Conservation (phyloP, 2,329 filamentous ascomycete species). For the Fonsecaea multimorphosa region DNA sequence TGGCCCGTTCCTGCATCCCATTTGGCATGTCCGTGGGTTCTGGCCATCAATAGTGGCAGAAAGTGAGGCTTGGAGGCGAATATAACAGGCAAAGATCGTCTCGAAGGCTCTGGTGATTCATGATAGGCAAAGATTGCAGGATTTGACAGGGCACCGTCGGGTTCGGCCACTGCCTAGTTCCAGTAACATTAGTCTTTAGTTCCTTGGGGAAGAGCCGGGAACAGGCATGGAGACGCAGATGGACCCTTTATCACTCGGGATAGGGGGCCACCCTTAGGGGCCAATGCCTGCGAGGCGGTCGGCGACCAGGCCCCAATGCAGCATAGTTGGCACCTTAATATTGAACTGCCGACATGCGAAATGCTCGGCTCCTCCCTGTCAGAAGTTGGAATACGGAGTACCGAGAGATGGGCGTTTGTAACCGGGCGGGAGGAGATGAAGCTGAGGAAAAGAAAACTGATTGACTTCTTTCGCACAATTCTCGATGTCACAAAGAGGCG, state of each 20-base stretch:
- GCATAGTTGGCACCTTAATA: constrained; percentile 11
- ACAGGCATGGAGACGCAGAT: not conserved
- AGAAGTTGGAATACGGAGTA: not conserved
- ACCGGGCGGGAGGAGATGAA: not conserved
- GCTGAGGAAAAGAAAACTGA: not conserved
- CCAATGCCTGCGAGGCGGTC: not conserved
- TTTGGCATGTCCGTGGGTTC: constrained; percentile 4
- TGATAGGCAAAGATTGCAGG: constrained; percentile 3
- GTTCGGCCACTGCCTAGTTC: constrained; percentile 7
- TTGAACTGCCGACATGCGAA: constrained; percentile 9
- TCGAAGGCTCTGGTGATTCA: constrained; percentile 6
- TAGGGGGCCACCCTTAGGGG: constrained; percentile 14
- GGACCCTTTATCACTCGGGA: not conserved
- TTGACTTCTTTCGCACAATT: not conserved
- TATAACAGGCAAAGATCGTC: constrained; percentile 17
- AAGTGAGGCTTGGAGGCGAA: constrained; percentile 7
- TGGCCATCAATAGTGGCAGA: constrained; percentile 18
- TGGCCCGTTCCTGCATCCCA: not conserved
- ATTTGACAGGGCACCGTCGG: constrained; percentile 3
- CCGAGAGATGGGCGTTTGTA: not conserved
- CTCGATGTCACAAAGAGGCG: constrained; percentile 9
- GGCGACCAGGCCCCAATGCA: constrained; percentile 16
- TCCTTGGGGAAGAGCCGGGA: constrained; percentile 8
- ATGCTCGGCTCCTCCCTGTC: constrained; percentile 15
- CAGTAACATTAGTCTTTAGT: not conserved